These are phyloP conservation scores for Clarireedia paspali DNA, from an alignment of 2,329 filamentous ascomycete species.

Conservation along the genomic window DNA sequence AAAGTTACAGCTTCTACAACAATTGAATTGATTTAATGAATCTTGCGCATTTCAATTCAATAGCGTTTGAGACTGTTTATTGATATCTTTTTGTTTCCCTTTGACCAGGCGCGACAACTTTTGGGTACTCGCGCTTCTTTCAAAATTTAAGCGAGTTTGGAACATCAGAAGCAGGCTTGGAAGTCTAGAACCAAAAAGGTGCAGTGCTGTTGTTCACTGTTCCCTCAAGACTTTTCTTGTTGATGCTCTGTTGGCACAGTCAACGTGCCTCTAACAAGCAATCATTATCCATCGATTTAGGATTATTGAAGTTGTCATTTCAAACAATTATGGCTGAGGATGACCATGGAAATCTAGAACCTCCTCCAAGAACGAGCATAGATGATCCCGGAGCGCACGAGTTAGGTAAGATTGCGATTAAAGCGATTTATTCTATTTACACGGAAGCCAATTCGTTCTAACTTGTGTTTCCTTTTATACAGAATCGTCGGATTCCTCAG, in stretches of 20 bases:
- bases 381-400: slow-evolving; percentile 54
- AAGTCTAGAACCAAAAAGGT: slow-evolving; percentile 2
- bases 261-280: neutral
- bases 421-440: neutral
- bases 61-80: slow-evolving; percentile 11
- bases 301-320: neutral
- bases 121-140: slow-evolving; percentile 5
- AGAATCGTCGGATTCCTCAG: slow-evolving; percentile 45
- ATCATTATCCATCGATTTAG: neutral
- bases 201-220: slow-evolving; percentile 1
- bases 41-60: slow-evolving; percentile 13
- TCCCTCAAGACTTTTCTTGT: neutral
- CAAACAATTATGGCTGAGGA: slow-evolving; percentile 22
- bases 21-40: slow-evolving; percentile 5
- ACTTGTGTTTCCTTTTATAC: neutral
- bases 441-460: neutral
- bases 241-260: neutral
- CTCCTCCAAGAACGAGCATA: slow-evolving; percentile 35
- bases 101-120: slow-evolving; percentile 6
- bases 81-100: slow-evolving; percentile 8
- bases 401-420: slow-evolving; percentile 37
- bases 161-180: slow-evolving; percentile 1
- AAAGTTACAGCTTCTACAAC: slow-evolving; percentile 11
- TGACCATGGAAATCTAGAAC: slow-evolving; percentile 33
- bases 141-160: slow-evolving; percentile 9